phyloP scores from a whole-genome alignment of 108 stramenopile genomes.

The Fragilaria crotonensis region DNA sequence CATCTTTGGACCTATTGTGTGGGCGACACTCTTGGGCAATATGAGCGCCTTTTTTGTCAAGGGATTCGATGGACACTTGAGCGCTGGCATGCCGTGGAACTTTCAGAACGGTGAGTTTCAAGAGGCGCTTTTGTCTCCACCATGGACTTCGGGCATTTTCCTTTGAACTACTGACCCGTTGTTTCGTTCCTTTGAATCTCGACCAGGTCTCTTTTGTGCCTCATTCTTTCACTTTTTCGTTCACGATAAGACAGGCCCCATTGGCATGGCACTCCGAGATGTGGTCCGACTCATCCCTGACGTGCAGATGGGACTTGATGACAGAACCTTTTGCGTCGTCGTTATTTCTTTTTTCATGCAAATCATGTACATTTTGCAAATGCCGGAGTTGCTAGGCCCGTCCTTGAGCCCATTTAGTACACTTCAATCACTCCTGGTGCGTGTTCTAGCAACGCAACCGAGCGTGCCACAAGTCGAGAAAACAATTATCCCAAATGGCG shows the following conservation, averaged over 20 bases:
- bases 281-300: constrained; percentile 26
- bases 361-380: constrained; percentile 46
- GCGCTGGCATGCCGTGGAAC: constrained; percentile 66
- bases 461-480: too few species aligned
- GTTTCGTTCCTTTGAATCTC: too few species aligned
- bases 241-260: constrained; percentile 46
- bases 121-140: too few species aligned
- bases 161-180: too few species aligned
- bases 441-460: too few species aligned
- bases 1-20: constrained; percentile 73
- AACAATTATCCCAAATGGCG: constrained; percentile 2
- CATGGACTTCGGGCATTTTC: too few species aligned
- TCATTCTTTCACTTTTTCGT: constrained; percentile 73
- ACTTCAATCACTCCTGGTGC: too few species aligned
- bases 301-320: constrained; percentile 27
- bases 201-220: constrained; percentile 35
- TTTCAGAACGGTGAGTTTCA: constrained; percentile 55
- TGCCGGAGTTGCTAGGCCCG: constrained; percentile 63
- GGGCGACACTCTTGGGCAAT: constrained; percentile 67
- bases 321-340: constrained; percentile 45
- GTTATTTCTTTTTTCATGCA: constrained; percentile 61
- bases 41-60: constrained; percentile 68
- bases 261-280: constrained; percentile 48
- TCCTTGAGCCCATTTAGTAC: constrained; percentile 50
- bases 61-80: constrained; percentile 64